A percentile compares a stretch with the other conserved stretches of the same genome.
Conservation (phyloP, 1,139 yeast species). For the Groenewaldozyma auringiensis region DNA sequence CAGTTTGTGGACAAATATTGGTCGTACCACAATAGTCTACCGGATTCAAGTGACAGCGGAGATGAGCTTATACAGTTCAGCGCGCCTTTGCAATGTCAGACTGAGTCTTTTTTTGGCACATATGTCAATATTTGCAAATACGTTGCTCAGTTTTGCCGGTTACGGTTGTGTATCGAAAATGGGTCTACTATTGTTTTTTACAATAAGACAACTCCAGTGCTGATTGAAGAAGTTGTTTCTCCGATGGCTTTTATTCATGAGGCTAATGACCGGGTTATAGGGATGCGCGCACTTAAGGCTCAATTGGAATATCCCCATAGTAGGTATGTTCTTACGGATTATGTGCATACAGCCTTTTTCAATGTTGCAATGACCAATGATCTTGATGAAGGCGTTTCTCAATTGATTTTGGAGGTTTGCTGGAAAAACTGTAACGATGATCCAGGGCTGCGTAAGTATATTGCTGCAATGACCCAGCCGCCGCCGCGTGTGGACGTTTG, state of each 20-base stretch:
- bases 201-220: neutral
- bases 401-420: neutral
- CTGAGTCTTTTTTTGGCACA: conserved; percentile 1
- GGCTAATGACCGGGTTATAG: neutral
- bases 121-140: neutral
- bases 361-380: neutral
- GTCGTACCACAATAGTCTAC: neutral
- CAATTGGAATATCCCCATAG: neutral
- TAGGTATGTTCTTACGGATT: neutral
- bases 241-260: neutral
- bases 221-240: neutral
- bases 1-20: neutral
- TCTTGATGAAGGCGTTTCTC: neutral
- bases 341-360: neutral
- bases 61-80: neutral
- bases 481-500: neutral
- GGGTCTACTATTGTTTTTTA: neutral
- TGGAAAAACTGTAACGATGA: neutral
- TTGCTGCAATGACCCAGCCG: conserved; percentile 1
- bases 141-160: neutral
- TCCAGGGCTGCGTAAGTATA: neutral
- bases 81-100: neutral
- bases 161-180: neutral
- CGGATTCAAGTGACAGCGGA: neutral
- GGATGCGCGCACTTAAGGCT: neutral